Evolutionary conservation across 23 red algal species (phyloP), one percentile per base, ranked within the genome.

Genomic region (Agarophyton chilense): DNA sequence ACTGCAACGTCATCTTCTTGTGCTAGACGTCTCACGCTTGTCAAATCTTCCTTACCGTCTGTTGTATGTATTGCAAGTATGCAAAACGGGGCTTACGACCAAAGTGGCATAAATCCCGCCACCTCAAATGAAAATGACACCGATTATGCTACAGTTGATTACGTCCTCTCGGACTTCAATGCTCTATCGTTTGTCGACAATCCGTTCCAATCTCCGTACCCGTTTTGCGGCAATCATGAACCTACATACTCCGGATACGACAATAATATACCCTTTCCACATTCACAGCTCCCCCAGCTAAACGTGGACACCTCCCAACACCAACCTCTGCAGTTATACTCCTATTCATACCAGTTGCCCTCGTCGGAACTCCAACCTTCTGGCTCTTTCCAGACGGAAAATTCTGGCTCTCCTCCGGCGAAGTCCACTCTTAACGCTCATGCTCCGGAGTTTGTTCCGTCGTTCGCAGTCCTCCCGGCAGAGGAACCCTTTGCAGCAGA

Each of bases 371-470:
- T 12, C 35, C 21, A 9, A 18, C 35, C 60, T 65, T 36, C 33
- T 18, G 60, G 35, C 26, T 36, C 16, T 12, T 33, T 36, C 31
- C 31, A 65, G 60, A 26, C 60, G 7, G 60, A 6, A 36, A 35
- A 65, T 0, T 19, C 40, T 49, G 68, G 45, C 1, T 49, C 38
- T 21, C 41, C 68, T 29, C 73, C 71, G 10, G 52, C 85, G 43
- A 71, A 66, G 44, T 57, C 61, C 35, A 71, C 63, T 36, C 85
- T 89, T 66, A 72, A 89, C 40, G 85, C 71, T 38, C 55, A 66
- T 31, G 85, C 85, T 14, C 85, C 85, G 41, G 85, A 89, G 58
- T 89, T 89, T 79, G 60, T 89, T 24, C 85, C 85, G 10, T 89
- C 85, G 12, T 89, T 89, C 24, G 85, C 72, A 60, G 41, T 72